Conservation (phyloP, 2,329 filamentous ascomycete species). For the Claviceps pusilla region DNA sequence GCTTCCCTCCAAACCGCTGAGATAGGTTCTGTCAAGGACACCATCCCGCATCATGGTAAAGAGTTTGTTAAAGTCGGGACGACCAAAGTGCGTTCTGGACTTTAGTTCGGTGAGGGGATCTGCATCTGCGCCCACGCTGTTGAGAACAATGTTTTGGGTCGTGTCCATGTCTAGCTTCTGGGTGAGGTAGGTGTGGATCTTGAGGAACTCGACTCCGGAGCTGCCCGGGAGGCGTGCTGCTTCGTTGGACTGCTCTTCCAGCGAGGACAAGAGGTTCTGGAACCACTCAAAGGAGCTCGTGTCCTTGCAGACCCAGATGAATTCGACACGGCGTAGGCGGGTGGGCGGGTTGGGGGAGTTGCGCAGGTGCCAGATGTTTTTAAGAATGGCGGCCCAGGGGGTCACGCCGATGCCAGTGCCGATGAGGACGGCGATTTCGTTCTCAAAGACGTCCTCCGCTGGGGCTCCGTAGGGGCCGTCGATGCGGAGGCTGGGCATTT, state of each 20-base stretch:
- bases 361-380: conserved; percentile 96
- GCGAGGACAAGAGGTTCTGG: conserved; percentile 78
- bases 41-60: conserved; percentile 78
- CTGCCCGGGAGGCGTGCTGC: conserved; percentile 52
- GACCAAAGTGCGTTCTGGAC: conserved; percentile 82
- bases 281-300: conserved; percentile 98
- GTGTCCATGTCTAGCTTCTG: conserved; percentile 86
- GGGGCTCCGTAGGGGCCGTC: conserved; percentile 95
- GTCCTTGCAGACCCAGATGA: conserved; percentile 97
- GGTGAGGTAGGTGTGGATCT: conserved; percentile 95
- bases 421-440: conserved; percentile 74
- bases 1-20: conserved; percentile 63
- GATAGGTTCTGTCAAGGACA: conserved; percentile 71
- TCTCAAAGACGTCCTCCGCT: conserved; percentile 92
- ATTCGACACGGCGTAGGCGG: conserved; percentile 86
- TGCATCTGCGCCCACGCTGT: conserved; percentile 73
- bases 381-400: conserved; percentile 74
- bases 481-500: conserved; percentile 79
- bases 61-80: conserved; percentile 72
- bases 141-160: conserved; percentile 90
- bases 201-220: conserved; percentile 69
- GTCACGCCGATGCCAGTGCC: conserved; percentile 80
- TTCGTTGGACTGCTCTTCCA: conserved; percentile 70
- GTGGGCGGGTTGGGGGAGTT: conserved; percentile 77
- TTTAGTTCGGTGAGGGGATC: conserved; percentile 89